Evolutionary conservation across 1,139 yeast genomes (phyloP).

Genomic region (Candida sp.): DNA sequence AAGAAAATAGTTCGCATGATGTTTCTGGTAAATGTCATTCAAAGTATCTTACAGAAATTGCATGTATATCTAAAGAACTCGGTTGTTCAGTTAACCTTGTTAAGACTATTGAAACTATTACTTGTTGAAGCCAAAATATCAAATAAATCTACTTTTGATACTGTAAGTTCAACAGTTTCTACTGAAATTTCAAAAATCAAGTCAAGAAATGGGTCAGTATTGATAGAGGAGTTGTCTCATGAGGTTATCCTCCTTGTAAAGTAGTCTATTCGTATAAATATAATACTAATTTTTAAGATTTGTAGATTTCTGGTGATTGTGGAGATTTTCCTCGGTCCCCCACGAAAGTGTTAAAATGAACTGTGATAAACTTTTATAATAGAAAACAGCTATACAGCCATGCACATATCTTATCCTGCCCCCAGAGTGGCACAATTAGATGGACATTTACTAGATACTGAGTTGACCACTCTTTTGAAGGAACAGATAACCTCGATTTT

Average conservation of each 20-base stretch:
- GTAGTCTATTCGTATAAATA: too few species aligned
- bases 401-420: slow-evolving; percentile 41
- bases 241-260: slow-evolving; percentile 17
- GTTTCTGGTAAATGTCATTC: slow-evolving; percentile 24
- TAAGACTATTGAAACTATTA: slow-evolving; percentile 25
- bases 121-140: slow-evolving; percentile 4
- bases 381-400: slow-evolving; percentile 15
- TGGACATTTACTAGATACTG: slow-evolving; percentile 62
- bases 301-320: too few species aligned
- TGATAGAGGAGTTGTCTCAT: slow-evolving; percentile 32
- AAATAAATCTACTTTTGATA: background rate
- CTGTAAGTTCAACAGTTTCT: slow-evolving; percentile 5
- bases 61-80: slow-evolving; percentile 25
- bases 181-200: slow-evolving; percentile 15
- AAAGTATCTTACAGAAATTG: slow-evolving; percentile 27
- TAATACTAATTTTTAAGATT: too few species aligned
- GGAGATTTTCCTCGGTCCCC: slow-evolving; percentile 1
- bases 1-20: slow-evolving; percentile 17
- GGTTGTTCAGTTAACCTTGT: slow-evolving; percentile 33
- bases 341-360: too few species aligned
- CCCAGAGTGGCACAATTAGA: slow-evolving; percentile 74
- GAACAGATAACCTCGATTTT: slow-evolving; percentile 39
- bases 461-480: slow-evolving; percentile 41
- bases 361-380: too few species aligned
- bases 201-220: slow-evolving; percentile 26